Conservation (phyloP, 108 stramenopile genomes). For the Cyclostephanos tholiformis region DNA sequence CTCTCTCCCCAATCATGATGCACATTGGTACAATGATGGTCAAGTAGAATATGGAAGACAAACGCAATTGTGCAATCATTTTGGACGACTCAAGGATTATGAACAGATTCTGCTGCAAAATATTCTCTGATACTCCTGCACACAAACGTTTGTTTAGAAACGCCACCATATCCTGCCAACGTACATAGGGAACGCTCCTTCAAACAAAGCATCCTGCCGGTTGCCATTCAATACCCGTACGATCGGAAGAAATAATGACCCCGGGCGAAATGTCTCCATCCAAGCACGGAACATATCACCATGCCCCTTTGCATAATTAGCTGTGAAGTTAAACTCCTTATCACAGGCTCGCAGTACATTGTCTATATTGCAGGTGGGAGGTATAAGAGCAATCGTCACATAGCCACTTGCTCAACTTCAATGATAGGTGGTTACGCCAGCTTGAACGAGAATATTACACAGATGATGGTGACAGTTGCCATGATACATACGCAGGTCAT, state of each 20-base stretch:
- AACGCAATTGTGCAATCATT: conserved; percentile 8
- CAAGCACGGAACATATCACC: neutral
- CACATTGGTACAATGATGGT: conserved; percentile 10
- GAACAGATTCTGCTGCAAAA: too few species aligned
- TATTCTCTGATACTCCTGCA: neutral
- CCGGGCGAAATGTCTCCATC: conserved; percentile 1
- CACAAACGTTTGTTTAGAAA: neutral
- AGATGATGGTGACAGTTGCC: conserved; percentile 12
- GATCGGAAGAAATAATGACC: neutral
- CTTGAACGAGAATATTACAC: neutral
- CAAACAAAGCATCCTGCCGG: conserved; percentile 15
- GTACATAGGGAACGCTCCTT: conserved; percentile 19
- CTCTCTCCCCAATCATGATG: too few species aligned
- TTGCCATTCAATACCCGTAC: conserved; percentile 1
- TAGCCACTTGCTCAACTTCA: neutral
- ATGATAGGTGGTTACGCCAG: neutral
- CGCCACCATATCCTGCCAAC: too few species aligned
- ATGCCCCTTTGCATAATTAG: neutral
- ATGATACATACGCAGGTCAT: too few species aligned
- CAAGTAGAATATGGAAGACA: conserved; percentile 12
- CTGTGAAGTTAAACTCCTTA: too few species aligned
- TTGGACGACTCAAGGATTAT: neutral
- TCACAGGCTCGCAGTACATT: neutral
- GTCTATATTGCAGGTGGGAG: neutral
- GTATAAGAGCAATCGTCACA: conserved; percentile 8